A percentile compares a stretch with the other conserved stretches of the same genome.
phyloP scores from a whole-genome alignment of 352 stramenopile genomes.

The Globisporangium spiculum region DNA sequence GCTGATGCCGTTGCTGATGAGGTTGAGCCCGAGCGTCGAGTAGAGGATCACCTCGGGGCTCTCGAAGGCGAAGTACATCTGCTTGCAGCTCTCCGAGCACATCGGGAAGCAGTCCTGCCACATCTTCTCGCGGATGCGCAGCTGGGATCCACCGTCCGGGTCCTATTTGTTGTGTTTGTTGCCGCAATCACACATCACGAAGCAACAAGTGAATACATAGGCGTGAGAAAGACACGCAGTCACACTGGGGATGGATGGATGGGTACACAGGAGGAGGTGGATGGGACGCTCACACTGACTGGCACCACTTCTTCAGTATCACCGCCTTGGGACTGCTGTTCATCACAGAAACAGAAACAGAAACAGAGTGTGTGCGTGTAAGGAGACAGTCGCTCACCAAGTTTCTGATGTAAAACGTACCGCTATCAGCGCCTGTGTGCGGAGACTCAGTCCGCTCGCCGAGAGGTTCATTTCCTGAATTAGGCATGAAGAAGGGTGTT shows the following conservation, averaged over 20 bases:
- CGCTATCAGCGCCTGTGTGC: slow-evolving; percentile 17
- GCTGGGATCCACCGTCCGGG: slow-evolving; percentile 37
- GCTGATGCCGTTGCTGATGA: slow-evolving; percentile 84
- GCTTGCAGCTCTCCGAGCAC: slow-evolving; percentile 63
- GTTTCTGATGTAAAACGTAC: background rate
- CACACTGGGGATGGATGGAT: background rate
- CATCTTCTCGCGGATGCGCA: slow-evolving; percentile 63
- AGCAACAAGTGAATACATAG: background rate
- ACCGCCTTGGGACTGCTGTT: background rate
- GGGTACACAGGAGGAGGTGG: background rate
- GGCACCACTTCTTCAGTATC: background rate
- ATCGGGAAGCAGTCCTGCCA: slow-evolving; percentile 82
- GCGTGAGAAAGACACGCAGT: background rate
- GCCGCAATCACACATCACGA: slow-evolving; percentile 1
- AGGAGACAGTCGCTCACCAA: background rate
- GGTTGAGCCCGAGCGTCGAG: slow-evolving; percentile 75
- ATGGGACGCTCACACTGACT: background rate
- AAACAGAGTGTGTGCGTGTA: background rate
- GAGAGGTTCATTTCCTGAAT: slow-evolving; percentile 9
- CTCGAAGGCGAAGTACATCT: slow-evolving; percentile 74
- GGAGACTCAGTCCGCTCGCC: slow-evolving; percentile 11
- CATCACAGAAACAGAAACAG: background rate
- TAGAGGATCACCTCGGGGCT: slow-evolving; percentile 78
- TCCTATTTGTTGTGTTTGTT: slow-evolving; percentile 19
- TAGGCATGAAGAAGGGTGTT: background rate